Evolutionary conservation across 2,329 filamentous ascomycete genomes (phyloP).

Genomic region (Alternaria sp.): DNA sequence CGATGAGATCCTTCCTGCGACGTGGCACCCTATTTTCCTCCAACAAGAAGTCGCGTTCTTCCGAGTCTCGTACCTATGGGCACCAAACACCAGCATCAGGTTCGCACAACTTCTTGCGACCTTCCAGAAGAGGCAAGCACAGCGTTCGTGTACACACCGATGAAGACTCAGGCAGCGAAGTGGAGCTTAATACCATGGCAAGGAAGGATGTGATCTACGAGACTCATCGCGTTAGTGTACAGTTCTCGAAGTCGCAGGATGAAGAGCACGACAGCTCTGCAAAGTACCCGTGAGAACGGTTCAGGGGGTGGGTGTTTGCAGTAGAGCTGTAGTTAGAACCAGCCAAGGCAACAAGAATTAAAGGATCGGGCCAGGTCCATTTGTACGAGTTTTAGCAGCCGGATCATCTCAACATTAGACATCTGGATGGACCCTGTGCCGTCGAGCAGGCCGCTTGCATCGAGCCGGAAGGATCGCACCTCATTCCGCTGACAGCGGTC

Average conservation of each 20-base stretch:
- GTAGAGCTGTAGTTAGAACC: background rate
- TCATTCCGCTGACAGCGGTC: constrained; percentile 6
- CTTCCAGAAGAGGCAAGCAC: constrained; percentile 18
- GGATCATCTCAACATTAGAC: background rate
- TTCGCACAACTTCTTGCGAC: constrained; percentile 17
- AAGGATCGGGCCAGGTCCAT: constrained; percentile 4
- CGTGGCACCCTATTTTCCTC: constrained; percentile 31
- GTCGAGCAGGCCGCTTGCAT: background rate
- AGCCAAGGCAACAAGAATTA: background rate
- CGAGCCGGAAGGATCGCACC: constrained; percentile 2
- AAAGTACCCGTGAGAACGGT: constrained; percentile 10
- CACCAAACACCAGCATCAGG: constrained; percentile 17
- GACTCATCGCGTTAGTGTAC: constrained; percentile 30
- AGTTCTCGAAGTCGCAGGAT: constrained; percentile 26
- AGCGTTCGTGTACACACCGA: constrained; percentile 18
- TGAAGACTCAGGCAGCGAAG: constrained; percentile 34
- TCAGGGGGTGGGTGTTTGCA: background rate
- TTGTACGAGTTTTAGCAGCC: background rate
- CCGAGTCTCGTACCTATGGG: constrained; percentile 16
- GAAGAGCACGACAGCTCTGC: constrained; percentile 9
- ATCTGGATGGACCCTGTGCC: background rate
- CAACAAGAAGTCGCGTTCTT: constrained; percentile 26
- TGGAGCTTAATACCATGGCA: constrained; percentile 29
- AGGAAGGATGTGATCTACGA: constrained; percentile 37
- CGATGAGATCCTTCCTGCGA: constrained; percentile 34